Conservation (phyloP, 345 rosid species). For the Salix purpurea region DNA sequence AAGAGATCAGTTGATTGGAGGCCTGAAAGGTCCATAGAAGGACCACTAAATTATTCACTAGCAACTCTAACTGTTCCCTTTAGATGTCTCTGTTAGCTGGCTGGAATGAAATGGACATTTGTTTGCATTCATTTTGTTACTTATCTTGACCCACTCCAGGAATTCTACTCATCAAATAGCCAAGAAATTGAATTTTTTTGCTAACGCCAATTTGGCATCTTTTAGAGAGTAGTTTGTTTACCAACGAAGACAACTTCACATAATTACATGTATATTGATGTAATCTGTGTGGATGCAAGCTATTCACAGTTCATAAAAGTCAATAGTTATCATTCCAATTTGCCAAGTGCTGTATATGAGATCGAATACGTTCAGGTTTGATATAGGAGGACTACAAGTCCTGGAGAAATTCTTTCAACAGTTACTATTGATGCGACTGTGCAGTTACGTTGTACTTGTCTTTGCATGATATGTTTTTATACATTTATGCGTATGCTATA, state of each 20-base stretch:
- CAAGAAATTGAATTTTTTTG: neutral
- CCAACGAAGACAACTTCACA: neutral
- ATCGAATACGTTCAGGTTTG: neutral
- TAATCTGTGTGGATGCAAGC: neutral
- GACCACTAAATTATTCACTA: neutral
- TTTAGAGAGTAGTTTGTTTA: slow-evolving; percentile 1
- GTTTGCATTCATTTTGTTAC: slow-evolving; percentile 11
- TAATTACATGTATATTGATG: neutral
- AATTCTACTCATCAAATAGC: neutral
- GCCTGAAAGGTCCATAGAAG: neutral
- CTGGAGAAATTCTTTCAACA: neutral
- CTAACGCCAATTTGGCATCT: neutral
- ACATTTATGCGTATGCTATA: neutral
- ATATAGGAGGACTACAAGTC: neutral
- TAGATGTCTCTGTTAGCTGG: slow-evolving; percentile 4
- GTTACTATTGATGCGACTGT: neutral
- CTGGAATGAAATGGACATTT: slow-evolving; percentile 9
- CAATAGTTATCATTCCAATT: neutral
- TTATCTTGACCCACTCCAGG: slow-evolving; percentile 12
- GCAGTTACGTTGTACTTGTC: neutral
- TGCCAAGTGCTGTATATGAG: neutral
- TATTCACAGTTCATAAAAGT: neutral
- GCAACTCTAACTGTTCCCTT: neutral
- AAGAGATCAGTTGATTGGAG: neutral
- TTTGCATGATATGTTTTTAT: neutral